Conservation (phyloP, 768 basidiomycete species). For the Coprinopsis strossmayeri region DNA sequence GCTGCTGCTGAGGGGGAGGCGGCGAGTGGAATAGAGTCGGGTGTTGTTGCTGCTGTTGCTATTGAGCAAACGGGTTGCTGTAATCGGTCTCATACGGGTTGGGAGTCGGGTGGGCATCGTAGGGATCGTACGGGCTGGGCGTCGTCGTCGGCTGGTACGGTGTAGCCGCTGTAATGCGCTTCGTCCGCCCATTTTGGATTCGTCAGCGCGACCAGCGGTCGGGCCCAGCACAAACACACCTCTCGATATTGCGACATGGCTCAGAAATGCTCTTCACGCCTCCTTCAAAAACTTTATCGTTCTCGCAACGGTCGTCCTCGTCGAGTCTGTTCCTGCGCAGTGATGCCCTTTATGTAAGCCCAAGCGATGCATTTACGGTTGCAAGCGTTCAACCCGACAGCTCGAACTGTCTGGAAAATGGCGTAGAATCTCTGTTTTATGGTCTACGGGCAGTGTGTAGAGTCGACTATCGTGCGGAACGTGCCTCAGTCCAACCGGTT, state of each 20-base stretch:
- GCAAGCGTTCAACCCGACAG: no score
- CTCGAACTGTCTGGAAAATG: no score
- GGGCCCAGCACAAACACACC: not conserved
- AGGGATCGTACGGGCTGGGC: slow-evolving; percentile 30
- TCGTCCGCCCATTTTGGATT: slow-evolving; percentile 55
- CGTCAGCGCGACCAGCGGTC: not conserved
- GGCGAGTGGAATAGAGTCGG: not conserved
- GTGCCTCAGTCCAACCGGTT: no score
- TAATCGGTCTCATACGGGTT: slow-evolving; percentile 29
- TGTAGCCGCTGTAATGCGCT: slow-evolving; percentile 33
- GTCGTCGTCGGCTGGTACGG: not conserved
- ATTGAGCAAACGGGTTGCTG: slow-evolving; percentile 16
- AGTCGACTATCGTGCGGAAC: no score
- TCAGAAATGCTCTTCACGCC: no score
- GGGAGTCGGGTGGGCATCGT: slow-evolving; percentile 24
- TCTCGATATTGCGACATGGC: no score
- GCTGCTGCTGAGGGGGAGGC: no score
- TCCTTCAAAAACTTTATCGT: no score
- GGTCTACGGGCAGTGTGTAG: no score
- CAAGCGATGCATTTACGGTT: not conserved
- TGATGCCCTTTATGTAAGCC: not conserved
- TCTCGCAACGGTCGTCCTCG: no score
- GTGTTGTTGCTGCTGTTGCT: slow-evolving; percentile 17
- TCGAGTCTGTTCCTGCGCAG: not conserved
- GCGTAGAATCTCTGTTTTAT: no score